A percentile compares a stretch with the other conserved stretches of the same genome.
Conservation (phyloP, 768 basidiomycete genomes). For the Mycena rebaudengoi region DNA sequence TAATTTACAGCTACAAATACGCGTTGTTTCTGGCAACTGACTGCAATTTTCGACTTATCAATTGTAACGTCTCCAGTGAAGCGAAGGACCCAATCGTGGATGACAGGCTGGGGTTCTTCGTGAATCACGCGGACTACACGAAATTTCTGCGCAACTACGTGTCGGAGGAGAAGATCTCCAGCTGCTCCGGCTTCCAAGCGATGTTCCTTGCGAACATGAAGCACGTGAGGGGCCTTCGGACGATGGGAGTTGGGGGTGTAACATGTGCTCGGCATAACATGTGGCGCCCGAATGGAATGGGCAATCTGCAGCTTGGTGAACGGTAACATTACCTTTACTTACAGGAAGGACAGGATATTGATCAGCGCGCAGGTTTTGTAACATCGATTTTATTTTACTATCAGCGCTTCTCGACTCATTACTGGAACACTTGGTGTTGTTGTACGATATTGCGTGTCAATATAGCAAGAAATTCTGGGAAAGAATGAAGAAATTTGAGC, state of each 20-base stretch:
- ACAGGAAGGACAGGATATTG: no score
- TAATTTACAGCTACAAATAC: not conserved
- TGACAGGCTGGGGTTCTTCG: not conserved
- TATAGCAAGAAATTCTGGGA: slow-evolving; percentile 21
- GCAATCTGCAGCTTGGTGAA: no score
- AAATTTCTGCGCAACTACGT: not conserved
- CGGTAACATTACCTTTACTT: no score
- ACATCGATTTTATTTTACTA: slow-evolving; percentile 10
- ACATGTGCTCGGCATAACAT: slow-evolving; percentile 17
- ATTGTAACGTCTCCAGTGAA: no score
- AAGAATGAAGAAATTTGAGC: slow-evolving; percentile 4
- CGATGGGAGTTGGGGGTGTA: slow-evolving; percentile 9
- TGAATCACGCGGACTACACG: not conserved
- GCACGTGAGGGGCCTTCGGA: slow-evolving; percentile 3
- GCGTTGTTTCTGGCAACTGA: no score
- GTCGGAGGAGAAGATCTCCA: slow-evolving; percentile 6
- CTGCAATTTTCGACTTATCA: no score
- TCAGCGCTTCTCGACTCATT: not conserved
- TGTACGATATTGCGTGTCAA: slow-evolving; percentile 34
- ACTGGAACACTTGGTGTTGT: slow-evolving; percentile 14
- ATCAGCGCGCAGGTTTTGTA: slow-evolving; percentile 1
- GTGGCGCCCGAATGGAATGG: no score
- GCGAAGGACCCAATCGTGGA: no score
- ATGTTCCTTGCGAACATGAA: not conserved
- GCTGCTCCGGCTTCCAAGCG: slow-evolving; percentile 11